Base-by-base conservation (phyloP, 495 filamentous ascomycete genomes). In the Polyplosphaeria fusca region DNA sequence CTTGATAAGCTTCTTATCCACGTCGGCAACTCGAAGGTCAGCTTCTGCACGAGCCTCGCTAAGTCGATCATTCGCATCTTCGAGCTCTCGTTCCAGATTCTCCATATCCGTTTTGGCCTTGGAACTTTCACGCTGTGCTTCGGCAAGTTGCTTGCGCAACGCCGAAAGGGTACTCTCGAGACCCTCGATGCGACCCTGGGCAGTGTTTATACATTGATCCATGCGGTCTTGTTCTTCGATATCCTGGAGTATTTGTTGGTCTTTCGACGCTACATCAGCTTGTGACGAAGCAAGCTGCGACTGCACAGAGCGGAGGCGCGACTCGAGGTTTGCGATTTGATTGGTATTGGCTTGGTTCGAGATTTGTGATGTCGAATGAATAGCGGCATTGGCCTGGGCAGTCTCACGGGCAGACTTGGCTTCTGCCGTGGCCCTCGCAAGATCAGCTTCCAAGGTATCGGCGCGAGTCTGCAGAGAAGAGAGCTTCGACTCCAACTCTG, bases 151-250 rank as follows among this genome's bases (percentile, higher is more conserved):
- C 26, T 64, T 55, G 32, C 61, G 61, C 18, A 64, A 51, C 9
- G 55, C 41, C 13, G 55, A 28, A n/a, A 60, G 32, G 11, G 47
- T 59, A 3, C 14, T 50, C 38, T 64, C 61, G 11, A 64, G 46
- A 14, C 55, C 51, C 20, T 58, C 50, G 20, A 59, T 47, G 12
- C 55, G 55, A 2, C 47, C 50, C 42, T 60, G 37, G 26, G 61
- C 43, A 5, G 38, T 47, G 26, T 28, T 55, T 11, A 55, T 22
- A 9, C 30, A 44, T 39, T 60, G 55, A 1, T 64, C 61, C 1
- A 60, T 41, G 0, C 44, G 37, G 24, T 60, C 61, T 41, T 60
- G 55, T 13, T 64, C 61, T 20, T 59, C 50, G 20, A 64, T 59
- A 18, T 56, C 25, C 18, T 46, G 55, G n/a, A 64, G 38, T 12